A percentile compares a stretch with the other conserved stretches of the same genome.
Evolutionary conservation across 352 stramenopile species (phyloP).

Genomic region (Phytophthora pluvialis): DNA sequence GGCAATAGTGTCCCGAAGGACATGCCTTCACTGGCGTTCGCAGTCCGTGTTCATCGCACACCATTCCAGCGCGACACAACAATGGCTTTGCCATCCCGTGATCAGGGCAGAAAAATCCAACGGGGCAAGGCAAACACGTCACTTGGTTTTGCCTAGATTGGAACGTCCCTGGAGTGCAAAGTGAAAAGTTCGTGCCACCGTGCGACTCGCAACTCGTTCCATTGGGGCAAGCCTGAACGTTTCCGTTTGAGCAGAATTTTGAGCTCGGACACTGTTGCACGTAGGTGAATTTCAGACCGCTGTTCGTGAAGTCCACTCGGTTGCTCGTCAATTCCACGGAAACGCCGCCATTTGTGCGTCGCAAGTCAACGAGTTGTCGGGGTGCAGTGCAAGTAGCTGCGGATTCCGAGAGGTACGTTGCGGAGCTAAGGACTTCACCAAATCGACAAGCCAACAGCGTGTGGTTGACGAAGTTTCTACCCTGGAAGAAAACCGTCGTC

Average conservation of each 20-base stretch:
- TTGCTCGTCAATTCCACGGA: conserved; percentile 89
- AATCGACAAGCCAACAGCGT: conserved; percentile 91
- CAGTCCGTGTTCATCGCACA: conserved; percentile 93
- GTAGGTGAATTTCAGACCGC: conserved; percentile 78
- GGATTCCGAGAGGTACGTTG: conserved; percentile 81
- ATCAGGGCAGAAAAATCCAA: conserved; percentile 95
- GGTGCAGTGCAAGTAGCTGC: conserved; percentile 86
- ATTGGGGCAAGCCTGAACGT: conserved; percentile 84
- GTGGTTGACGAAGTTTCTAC: conserved; percentile 94
- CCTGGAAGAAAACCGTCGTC: conserved; percentile 91
- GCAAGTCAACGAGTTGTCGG: conserved; percentile 56
- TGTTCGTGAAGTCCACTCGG: conserved; percentile 82
- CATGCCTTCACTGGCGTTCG: conserved; percentile 82
- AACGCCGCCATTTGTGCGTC: conserved; percentile 55
- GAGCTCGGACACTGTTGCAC: conserved; percentile 61
- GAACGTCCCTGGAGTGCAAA: conserved; percentile 94
- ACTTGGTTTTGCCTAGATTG: conserved; percentile 87
- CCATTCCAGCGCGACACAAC: conserved; percentile 91
- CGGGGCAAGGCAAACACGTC: conserved; percentile 90
- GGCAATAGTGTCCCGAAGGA: conserved; percentile 94
- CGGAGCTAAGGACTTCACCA: conserved; percentile 63
- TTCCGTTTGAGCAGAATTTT: conserved; percentile 62
- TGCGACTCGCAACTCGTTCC: conserved; percentile 76
- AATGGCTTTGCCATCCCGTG: conserved; percentile 90
- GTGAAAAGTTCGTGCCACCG: conserved; percentile 91